Evolutionary conservation across 495 filamentous ascomycete genomes (phyloP).

Genomic region (Neurospora hispaniola): DNA sequence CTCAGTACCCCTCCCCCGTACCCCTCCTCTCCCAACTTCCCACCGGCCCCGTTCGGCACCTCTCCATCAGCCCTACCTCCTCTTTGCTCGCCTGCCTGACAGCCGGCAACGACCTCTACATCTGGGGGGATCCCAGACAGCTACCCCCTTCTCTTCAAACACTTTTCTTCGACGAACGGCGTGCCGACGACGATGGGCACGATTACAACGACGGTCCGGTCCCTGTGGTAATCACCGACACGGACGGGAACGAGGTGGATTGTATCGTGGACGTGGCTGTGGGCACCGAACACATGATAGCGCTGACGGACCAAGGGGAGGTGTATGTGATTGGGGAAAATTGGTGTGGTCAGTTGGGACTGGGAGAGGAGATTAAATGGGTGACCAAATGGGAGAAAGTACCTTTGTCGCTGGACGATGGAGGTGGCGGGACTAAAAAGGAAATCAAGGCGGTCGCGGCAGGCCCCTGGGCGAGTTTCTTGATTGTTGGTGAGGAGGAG

Average conservation of each 20-base stretch:
- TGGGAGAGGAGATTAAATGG: constrained; percentile 13
- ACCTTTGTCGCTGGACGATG: constrained; percentile 14
- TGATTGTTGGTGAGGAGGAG: constrained; percentile 11
- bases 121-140: constrained; percentile 43
- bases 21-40: constrained; percentile 40
- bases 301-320: constrained; percentile 36
- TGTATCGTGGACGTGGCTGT: constrained; percentile 46
- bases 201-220: constrained; percentile 17
- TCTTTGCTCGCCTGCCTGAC: constrained; percentile 49
- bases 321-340: constrained; percentile 48
- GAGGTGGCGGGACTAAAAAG: background rate
- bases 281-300: constrained; percentile 48
- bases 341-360: constrained; percentile 49
- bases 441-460: constrained; percentile 1
- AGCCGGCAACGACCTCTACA: constrained; percentile 46
- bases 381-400: constrained; percentile 26
- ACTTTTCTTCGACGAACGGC: background rate
- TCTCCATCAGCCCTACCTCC: constrained; percentile 36
- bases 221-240: constrained; percentile 27
- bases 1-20: constrained; percentile 32
- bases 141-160: background rate
- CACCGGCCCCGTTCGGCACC: constrained; percentile 39
- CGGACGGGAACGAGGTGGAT: constrained; percentile 1
- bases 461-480: constrained; percentile 29
- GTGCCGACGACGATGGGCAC: background rate